Base-by-base conservation (phyloP, 768 basidiomycete genomes). In the Lentinula boryana region DNA sequence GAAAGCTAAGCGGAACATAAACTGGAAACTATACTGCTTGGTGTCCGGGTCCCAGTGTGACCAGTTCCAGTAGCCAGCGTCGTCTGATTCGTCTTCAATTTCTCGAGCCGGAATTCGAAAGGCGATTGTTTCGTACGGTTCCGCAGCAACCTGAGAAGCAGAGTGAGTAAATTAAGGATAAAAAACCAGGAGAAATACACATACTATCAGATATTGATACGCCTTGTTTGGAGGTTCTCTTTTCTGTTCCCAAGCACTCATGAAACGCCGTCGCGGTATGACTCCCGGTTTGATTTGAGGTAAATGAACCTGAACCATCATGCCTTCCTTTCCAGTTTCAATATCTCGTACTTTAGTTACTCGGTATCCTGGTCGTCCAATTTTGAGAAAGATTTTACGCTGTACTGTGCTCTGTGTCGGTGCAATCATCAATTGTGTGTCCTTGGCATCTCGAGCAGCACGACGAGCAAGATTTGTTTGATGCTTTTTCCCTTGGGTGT, bases 1-100 rank as follows among this genome's bases (percentile, higher is more conserved):
- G 44, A 80, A 82, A 59, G 74, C 68, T 64, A 87, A 75, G 67
- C 88, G 84, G 78, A 95, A 98, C 87, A 98, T 91, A 79, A 98
- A 96, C 75, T 97, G 95, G 80, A 96, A 95, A 71, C 88, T 93
- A 73, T 95, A 96, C 74, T 97, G 94, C 75, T 98, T 98, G 56
- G 95, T 96, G 71, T 99, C 96, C n/a, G 91, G 86, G 71, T 98
- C 97, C 97, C 96, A 98, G 69, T 98, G 92, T 43, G 95, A 95
- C 97, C 97, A 99, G 67, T 92, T 93, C 90, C 91, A 94, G 65
- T 88, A 91, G 15, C 88, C 88, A 32, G 89, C 90, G 67, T 95
- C 93, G 62, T 93, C 89, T 50, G 91, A 84, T 68, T 94, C 93
- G 67, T 96, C 93, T 74, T 98, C 95, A 63, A 99, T 95, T 74